phyloP scores from a whole-genome alignment of 257 asterid genomes.

The Solanum boliviense region DNA sequence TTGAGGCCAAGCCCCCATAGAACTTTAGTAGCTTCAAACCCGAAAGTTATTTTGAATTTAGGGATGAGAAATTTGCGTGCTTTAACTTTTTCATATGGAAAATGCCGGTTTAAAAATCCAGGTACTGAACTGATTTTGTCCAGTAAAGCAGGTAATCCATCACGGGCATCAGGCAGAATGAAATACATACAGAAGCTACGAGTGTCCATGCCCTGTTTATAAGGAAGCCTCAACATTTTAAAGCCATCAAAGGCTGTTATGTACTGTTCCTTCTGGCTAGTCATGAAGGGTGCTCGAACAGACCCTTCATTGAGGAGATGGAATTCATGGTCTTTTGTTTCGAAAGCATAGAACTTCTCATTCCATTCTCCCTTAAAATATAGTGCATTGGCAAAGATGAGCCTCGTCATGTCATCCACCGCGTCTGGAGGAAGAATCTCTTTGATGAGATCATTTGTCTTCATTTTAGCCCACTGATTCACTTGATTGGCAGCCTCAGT shows the following conservation, averaged over 20 bases:
- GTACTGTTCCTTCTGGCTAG: conserved; percentile 13
- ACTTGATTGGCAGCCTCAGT: conserved; percentile 13
- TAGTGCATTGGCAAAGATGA: not conserved
- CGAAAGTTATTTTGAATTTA: conserved; percentile 21
- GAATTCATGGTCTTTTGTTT: conserved; percentile 9
- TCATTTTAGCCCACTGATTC: conserved; percentile 3
- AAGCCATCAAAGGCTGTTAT: conserved; percentile 7
- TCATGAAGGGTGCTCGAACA: conserved; percentile 16
- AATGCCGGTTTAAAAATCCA: conserved; percentile 10
- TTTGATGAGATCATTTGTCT: not conserved
- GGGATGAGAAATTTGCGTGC: conserved; percentile 17
- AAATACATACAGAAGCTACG: conserved; percentile 16
- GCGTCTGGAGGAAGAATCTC: not conserved
- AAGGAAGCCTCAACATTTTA: conserved; percentile 21
- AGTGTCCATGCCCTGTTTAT: conserved; percentile 14
- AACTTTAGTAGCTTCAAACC: conserved; percentile 24
- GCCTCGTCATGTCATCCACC: not conserved
- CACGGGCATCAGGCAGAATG: conserved; percentile 19
- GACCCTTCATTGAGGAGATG: conserved; percentile 13
- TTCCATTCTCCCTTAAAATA: conserved; percentile 24
- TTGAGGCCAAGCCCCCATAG: conserved; percentile 12
- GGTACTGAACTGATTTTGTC: conserved; percentile 9
- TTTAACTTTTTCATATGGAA: conserved; percentile 1
- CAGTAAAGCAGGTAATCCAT: conserved; percentile 15
- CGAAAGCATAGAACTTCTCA: conserved; percentile 15